Evolutionary conservation across 2,329 filamentous ascomycete species (phyloP).

Genomic region (Colletotrichum phormii): DNA sequence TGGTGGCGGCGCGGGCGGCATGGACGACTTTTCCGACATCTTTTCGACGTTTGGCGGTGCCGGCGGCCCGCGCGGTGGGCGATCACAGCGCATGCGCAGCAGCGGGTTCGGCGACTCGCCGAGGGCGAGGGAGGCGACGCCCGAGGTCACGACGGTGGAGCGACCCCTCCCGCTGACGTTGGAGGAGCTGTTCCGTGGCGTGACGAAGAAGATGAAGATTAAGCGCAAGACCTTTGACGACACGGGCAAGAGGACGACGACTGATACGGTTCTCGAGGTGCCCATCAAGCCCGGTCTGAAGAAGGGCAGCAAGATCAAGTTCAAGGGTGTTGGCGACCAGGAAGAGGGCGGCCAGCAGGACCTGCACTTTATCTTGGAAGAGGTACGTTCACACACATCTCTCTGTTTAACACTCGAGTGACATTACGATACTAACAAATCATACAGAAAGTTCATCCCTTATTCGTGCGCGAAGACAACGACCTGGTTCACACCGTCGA

Average conservation of each 20-base stretch:
- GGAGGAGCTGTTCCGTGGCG: conserved; percentile 89
- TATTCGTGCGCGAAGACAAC: conserved; percentile 89
- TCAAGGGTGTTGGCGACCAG: conserved; percentile 96
- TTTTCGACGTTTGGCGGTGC: conserved; percentile 63
- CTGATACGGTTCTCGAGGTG: conserved; percentile 92
- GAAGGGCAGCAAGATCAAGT: conserved; percentile 98
- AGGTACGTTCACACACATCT: conserved; percentile 69
- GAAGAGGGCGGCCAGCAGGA: conserved; percentile 97
- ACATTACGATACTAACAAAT: conserved; percentile 53
- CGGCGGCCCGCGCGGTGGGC: conserved; percentile 49
- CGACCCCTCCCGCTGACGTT: conserved; percentile 82
- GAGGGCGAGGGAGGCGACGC: conserved; percentile 65
- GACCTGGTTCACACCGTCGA: conserved; percentile 84
- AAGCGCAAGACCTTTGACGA: conserved; percentile 95
- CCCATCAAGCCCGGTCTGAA: conserved; percentile 96
- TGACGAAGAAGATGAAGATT: conserved; percentile 97
- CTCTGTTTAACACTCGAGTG: neutral
- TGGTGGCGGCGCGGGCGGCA: conserved; percentile 48
- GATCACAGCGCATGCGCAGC: conserved; percentile 55
- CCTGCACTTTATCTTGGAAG: conserved; percentile 92
- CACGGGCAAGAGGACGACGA: conserved; percentile 83
- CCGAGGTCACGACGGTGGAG: conserved; percentile 92
- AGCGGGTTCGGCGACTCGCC: conserved; percentile 44
- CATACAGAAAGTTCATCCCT: conserved; percentile 82
- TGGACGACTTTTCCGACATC: conserved; percentile 64